Base-by-base conservation (phyloP, 2,329 filamentous ascomycete species). In the Bertia moriformis region DNA sequence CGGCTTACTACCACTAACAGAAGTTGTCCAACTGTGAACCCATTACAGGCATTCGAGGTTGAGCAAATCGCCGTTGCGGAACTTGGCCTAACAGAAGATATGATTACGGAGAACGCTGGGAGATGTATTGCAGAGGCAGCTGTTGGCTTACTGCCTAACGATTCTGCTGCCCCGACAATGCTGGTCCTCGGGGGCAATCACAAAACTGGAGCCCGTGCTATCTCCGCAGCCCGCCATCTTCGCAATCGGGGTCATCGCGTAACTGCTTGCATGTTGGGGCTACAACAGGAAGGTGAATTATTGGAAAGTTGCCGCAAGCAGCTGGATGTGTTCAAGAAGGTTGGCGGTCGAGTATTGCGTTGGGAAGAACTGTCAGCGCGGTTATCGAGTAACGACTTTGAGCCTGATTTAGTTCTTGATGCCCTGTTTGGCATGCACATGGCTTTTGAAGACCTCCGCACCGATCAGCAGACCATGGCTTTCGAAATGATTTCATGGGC, bases 171-270 rank as follows among this genome's bases (percentile, higher is more conserved):
- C 18, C 67, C 70, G 1, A 68, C 71, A 5, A 63, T 78, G 38
- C 61, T 78, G 18, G 63, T 79, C 4, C 59, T 80, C 3, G 72
- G 71, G 2, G 75, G 75, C 12, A 78, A 78, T 44, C 72, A 78
- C 48, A 63, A 66, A 10, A 70, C 67, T 3, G 74, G 74, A 29
- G 71, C 73, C 32, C 59, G 73, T 42, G 73, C 72, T 7, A 60
- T 79, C 39, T 69, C 72, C 35, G 73, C 73, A 22, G 73, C 71
- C 29, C 62, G 75, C 4, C 74, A 79, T 46, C 60, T 79, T 3
- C 63, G 69, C 32, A 70, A 69, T 37, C 65, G 73, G 19, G 67
- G 69, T 4, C 62, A 68, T 37, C 65, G 69, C 27, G 67, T 78
- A 33, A 71, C 76, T 40, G 60, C 77, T 7, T 71, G 71, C 15